These are phyloP conservation scores for Colletotrichum tanaceti DNA, from an alignment of 2,329 filamentous ascomycete genomes.

Conservation along the genomic window DNA sequence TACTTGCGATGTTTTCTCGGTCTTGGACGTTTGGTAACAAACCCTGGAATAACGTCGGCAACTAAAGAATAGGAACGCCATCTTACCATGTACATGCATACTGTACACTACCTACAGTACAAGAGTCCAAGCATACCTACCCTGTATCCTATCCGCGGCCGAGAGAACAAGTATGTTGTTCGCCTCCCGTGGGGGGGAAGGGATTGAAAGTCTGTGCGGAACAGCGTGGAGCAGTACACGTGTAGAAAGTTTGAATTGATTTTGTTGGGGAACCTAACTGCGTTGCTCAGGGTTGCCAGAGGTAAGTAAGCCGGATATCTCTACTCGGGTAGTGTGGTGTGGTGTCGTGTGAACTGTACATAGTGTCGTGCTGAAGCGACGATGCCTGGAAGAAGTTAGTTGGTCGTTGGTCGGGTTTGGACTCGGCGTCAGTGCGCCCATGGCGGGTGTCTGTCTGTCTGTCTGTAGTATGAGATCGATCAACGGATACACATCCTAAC, in stretches of 20 bases:
- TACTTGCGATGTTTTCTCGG: too few species aligned
- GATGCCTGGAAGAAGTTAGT: background rate
- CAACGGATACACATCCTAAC: background rate
- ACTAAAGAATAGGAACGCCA: background rate
- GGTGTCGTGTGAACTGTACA: too few species aligned
- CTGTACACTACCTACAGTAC: too few species aligned
- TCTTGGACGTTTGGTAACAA: too few species aligned
- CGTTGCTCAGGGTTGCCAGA: background rate
- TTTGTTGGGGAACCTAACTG: slow-evolving; percentile 36
- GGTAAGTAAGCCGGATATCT: too few species aligned
- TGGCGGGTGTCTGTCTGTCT: background rate
- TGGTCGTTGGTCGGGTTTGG: background rate
- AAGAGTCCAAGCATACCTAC: background rate
- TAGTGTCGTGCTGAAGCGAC: background rate
- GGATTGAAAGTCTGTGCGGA: slow-evolving; percentile 9
- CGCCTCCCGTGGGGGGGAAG: background rate
- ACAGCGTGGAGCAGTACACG: background rate
- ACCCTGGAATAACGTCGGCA: background rate
- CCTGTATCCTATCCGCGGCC: too few species aligned
- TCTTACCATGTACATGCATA: background rate
- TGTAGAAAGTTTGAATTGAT: slow-evolving; percentile 33
- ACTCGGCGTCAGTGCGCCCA: slow-evolving; percentile 6
- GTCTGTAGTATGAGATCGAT: background rate
- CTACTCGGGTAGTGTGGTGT: too few species aligned
- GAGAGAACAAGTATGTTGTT: background rate